Evolutionary conservation across 2,329 filamentous ascomycete species (phyloP).

Genomic region (Boeremia lycopersici): DNA sequence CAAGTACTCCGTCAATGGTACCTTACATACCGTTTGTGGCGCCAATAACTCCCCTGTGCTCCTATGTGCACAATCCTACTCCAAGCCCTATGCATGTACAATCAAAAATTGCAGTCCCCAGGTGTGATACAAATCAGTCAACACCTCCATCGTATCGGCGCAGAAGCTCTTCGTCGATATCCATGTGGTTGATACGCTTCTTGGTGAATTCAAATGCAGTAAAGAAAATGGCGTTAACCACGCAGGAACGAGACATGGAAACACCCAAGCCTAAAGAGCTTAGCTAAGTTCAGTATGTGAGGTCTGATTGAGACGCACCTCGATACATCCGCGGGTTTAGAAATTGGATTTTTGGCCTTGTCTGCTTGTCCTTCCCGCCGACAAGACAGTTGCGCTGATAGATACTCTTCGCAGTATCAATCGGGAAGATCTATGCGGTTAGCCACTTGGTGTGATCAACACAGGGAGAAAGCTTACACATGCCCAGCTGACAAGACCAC

Average conservation of each 20-base stretch:
- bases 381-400: conserved; percentile 83
- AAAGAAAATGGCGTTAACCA: conserved; percentile 90
- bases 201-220: conserved; percentile 86
- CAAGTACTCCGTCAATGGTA: conserved; percentile 13
- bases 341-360: conserved; percentile 73
- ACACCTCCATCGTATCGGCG: conserved; percentile 31
- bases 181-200: conserved; percentile 56
- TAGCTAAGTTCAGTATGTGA: background rate
- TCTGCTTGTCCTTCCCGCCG: conserved; percentile 63
- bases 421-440: conserved; percentile 57
- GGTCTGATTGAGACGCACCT: conserved; percentile 53
- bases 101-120: conserved; percentile 4
- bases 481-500: conserved; percentile 84
- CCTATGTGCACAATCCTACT: conserved; percentile 20
- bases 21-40: conserved; percentile 16
- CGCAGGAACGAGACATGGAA: conserved; percentile 80
- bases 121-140: conserved; percentile 3
- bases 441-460: too few species aligned
- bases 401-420: conserved; percentile 83
- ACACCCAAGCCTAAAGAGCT: conserved; percentile 66
- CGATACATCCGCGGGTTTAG: conserved; percentile 81
- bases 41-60: conserved; percentile 6
- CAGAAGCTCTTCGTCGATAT: conserved; percentile 46
- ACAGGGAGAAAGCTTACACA: conserved; percentile 60
- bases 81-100: conserved; percentile 34